Percentiles rank a stretch among this genome's conserved stretches.
These are phyloP conservation scores for Diaporthe eres DNA, from an alignment of 2,329 filamentous ascomycete genomes.

Conservation along the genomic window DNA sequence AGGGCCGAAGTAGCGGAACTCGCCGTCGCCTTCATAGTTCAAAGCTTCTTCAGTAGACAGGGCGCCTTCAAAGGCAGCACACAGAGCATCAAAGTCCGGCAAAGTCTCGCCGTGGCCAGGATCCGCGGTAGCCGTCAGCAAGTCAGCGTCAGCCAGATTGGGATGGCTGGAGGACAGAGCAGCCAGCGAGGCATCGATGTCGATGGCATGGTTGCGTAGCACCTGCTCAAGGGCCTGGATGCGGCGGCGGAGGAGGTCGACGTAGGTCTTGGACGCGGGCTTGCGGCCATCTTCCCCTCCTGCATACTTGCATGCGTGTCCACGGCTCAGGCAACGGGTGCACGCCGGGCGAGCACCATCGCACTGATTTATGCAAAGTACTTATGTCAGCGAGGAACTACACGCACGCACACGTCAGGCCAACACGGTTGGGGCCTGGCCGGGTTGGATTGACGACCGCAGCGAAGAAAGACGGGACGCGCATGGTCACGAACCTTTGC, in stretches of 20 bases:
- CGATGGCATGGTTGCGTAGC: not conserved
- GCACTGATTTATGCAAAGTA: not conserved
- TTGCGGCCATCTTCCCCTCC: conserved; percentile 1
- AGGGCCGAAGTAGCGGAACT: conserved; percentile 6
- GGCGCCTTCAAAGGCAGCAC: not conserved
- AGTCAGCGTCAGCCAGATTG: not conserved
- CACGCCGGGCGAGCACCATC: not conserved
- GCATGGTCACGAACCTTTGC: not conserved
- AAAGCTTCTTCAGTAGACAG: not conserved
- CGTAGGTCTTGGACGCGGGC: not conserved
- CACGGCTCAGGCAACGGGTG: not conserved
- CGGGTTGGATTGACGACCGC: not conserved
- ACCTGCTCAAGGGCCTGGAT: not conserved
- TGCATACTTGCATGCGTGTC: not conserved
- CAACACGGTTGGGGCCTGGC: not conserved
- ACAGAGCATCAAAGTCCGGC: not conserved
- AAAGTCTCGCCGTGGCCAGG: not conserved
- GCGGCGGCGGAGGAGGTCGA: not conserved
- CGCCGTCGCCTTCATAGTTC: not conserved
- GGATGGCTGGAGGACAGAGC: not conserved
- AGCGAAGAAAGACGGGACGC: too few species aligned
- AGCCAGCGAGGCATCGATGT: conserved; percentile 6
- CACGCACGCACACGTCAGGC: not conserved
- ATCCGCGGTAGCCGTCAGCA: not conserved
- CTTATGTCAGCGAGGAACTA: not conserved